These are phyloP conservation scores for Mycena maculata DNA, from an alignment of 768 basidiomycete species.

Conservation along the genomic window DNA sequence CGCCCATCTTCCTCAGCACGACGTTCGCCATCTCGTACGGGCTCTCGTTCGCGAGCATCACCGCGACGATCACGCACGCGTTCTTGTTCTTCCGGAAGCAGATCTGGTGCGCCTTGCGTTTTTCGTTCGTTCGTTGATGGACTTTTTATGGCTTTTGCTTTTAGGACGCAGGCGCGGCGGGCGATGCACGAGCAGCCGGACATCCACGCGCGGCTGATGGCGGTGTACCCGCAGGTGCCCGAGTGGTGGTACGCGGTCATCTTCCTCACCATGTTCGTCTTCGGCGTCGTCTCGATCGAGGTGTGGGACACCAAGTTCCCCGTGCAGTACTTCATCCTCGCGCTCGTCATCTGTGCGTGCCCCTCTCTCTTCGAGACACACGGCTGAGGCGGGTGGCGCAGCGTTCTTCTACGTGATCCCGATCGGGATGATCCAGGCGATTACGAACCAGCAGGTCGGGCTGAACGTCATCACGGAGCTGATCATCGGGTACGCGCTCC, in stretches of 20 bases:
- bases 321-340: conserved; percentile 70
- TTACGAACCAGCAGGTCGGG: conserved; percentile 84
- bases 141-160: too few species aligned
- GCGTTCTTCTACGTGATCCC: conserved; percentile 80
- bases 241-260: conserved; percentile 86
- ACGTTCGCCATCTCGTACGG: conserved; percentile 83
- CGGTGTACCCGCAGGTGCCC: conserved; percentile 71
- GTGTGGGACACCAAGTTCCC: conserved; percentile 65
- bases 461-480: conserved; percentile 83
- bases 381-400: too few species aligned
- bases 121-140: conserved; percentile 48
- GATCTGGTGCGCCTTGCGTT: conserved; percentile 60
- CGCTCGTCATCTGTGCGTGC: conserved; percentile 67
- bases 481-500: conserved; percentile 68
- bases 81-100: conserved; percentile 82
- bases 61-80: conserved; percentile 79
- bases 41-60: conserved; percentile 83
- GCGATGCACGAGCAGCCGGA: conserved; percentile 85
- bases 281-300: conserved; percentile 64
- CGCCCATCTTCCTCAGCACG: conserved; percentile 72
- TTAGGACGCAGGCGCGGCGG: conserved; percentile 76
- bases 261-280: conserved; percentile 63
- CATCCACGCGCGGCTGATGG: conserved; percentile 87
- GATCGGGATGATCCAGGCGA: conserved; percentile 72
- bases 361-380: not conserved